Evolutionary conservation across 257 asterid genomes (phyloP).

Genomic region (Capsicum baccatum): DNA sequence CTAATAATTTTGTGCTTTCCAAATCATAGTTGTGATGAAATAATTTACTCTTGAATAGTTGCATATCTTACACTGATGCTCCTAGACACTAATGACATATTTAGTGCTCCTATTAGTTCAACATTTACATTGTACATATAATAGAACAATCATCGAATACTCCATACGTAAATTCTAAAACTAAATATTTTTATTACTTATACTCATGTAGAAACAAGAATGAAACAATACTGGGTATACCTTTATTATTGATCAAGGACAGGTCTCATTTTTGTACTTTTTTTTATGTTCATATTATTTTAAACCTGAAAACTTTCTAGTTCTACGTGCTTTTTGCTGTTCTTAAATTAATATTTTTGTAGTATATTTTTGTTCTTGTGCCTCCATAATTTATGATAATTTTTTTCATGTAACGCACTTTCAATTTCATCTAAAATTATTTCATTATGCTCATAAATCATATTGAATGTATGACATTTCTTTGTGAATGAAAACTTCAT

Average conservation of each 20-base stretch:
- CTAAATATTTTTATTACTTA: too few species aligned
- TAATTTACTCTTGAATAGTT: not conserved
- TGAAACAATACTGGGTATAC: not conserved
- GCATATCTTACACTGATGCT: not conserved
- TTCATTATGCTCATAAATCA: not conserved
- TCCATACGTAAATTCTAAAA: not conserved
- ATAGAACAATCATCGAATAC: not conserved
- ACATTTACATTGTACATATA: not conserved
- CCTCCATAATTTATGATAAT: not conserved
- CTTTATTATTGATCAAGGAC: slow-evolving; percentile 5
- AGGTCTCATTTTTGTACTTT: slow-evolving; percentile 17
- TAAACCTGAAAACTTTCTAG: not conserved
- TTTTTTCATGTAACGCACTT: not conserved
- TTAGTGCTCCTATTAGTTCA: not conserved
- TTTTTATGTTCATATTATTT: not conserved
- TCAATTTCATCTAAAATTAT: not conserved
- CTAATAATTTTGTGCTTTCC: not conserved
- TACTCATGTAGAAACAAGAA: slow-evolving; percentile 20
- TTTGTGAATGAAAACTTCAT: too few species aligned
- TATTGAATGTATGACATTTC: not conserved
- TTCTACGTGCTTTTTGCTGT: not conserved
- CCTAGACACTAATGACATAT: not conserved
- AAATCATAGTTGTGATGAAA: not conserved
- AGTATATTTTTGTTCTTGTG: not conserved
- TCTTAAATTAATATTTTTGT: not conserved